phyloP scores from a whole-genome alignment of 2,329 filamentous ascomycete species.

The Volutella citrinella region DNA sequence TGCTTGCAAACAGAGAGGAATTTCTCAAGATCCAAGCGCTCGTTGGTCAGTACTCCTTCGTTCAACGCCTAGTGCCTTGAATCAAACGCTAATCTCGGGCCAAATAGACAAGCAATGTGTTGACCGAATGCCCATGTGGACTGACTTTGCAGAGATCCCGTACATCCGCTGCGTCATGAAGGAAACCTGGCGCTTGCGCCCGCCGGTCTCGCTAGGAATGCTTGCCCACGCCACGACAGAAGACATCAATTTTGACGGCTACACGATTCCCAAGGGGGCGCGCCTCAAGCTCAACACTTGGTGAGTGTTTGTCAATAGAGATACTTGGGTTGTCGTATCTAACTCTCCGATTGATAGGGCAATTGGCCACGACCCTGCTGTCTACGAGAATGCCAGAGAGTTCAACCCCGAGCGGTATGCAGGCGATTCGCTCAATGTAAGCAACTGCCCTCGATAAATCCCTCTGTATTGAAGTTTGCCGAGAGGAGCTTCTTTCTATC shows the following conservation, averaged over 20 bases:
- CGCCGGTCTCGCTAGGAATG: conserved; percentile 4
- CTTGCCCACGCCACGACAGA: conserved; percentile 1
- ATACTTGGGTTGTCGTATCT: too few relatives aligned
- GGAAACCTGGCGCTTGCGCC: conserved; percentile 4
- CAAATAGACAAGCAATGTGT: conserved; percentile 2
- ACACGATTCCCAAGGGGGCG: conserved; percentile 5
- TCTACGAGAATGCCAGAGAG: conserved; percentile 1
- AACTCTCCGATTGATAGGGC: too few relatives aligned
- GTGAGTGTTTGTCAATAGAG: neutral
- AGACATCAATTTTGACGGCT: conserved; percentile 3
- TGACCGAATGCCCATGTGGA: conserved; percentile 5
- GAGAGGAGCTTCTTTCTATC: too few relatives aligned
- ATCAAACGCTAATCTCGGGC: too few relatives aligned
- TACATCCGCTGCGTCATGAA: conserved; percentile 7
- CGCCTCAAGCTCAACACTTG: conserved; percentile 5
- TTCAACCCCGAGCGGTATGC: conserved; percentile 5
- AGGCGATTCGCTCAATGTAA: conserved; percentile 2
- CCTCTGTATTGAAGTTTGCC: too few relatives aligned
- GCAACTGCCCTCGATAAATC: neutral
- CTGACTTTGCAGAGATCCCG: conserved; percentile 1
- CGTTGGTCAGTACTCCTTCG: conserved; percentile 3
- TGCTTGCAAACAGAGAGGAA: conserved; percentile 1
- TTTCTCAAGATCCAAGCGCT: conserved; percentile 1
- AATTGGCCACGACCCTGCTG: conserved; percentile 4
- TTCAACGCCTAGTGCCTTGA: too few relatives aligned